Conservation (phyloP, 208 protist species). For the Crithidia mellificae region DNA sequence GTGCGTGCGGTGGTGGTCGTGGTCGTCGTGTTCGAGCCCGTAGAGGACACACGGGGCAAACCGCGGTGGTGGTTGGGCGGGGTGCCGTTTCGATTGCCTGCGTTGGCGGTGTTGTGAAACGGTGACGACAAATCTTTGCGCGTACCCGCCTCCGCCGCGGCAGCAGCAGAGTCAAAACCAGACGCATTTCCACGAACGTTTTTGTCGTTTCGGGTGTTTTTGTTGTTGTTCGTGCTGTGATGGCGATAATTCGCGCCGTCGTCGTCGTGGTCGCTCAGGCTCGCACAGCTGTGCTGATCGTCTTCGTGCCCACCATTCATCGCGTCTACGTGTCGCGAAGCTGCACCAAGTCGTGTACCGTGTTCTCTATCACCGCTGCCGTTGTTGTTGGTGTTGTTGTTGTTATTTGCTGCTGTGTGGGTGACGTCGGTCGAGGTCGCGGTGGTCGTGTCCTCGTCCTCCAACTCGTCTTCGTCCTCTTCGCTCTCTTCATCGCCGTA, state of each 20-base stretch:
- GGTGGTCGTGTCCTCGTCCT: background rate
- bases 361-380: background rate
- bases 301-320: background rate
- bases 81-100: no score
- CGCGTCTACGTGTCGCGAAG: background rate
- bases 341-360: background rate
- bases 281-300: conserved; percentile 1
- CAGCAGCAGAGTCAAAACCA: no score
- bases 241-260: background rate
- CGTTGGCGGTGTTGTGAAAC: no score
- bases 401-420: background rate
- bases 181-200: no score
- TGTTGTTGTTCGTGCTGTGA: background rate
- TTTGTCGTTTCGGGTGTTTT: no score
- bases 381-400: background rate
- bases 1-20: conserved; percentile 19
- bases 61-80: background rate
- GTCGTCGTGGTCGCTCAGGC: background rate
- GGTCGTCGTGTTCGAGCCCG: conserved; percentile 3
- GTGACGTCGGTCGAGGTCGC: background rate
- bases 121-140: no score
- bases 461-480: background rate
- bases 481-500: background rate
- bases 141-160: no score
- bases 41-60: background rate